A percentile compares a stretch with the other conserved stretches of the same genome.
These are phyloP conservation scores for Symbiodinium pilosum DNA, from an alignment of 73 alveolate genomes.

Conservation along the genomic window DNA sequence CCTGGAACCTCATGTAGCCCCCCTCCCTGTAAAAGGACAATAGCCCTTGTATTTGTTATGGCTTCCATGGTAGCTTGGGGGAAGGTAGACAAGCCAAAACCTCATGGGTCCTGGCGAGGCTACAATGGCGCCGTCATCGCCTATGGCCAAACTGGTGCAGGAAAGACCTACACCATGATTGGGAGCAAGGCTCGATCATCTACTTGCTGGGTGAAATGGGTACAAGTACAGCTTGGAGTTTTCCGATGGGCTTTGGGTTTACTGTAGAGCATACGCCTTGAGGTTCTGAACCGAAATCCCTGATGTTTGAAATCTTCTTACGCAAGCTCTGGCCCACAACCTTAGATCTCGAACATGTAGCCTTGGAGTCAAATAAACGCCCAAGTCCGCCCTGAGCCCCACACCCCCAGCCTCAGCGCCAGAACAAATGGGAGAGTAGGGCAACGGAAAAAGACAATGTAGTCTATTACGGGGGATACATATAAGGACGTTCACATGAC, in stretches of 20 bases:
- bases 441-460: not conserved
- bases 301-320: not conserved
- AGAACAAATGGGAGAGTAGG: not conserved
- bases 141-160: constrained; percentile 87
- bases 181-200: constrained; percentile 3
- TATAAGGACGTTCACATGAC: too few relatives aligned
- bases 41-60: too few relatives aligned
- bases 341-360: not conserved
- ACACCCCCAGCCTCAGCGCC: not conserved
- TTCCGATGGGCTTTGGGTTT: not conserved
- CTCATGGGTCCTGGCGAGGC: too few relatives aligned
- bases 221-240: not conserved
- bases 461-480: too few relatives aligned
- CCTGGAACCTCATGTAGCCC: too few relatives aligned
- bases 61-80: too few relatives aligned
- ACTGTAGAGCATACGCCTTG: not conserved
- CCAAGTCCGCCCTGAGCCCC: not conserved
- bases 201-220: too few relatives aligned
- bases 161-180: constrained; percentile 77
- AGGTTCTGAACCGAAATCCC: not conserved
- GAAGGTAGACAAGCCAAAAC: too few relatives aligned
- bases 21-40: too few relatives aligned
- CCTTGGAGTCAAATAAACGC: not conserved
- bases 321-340: not conserved
- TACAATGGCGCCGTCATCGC: too few relatives aligned